Evolutionary conservation across 2,329 filamentous ascomycete genomes (phyloP).

Genomic region (Claviceps sp.): DNA sequence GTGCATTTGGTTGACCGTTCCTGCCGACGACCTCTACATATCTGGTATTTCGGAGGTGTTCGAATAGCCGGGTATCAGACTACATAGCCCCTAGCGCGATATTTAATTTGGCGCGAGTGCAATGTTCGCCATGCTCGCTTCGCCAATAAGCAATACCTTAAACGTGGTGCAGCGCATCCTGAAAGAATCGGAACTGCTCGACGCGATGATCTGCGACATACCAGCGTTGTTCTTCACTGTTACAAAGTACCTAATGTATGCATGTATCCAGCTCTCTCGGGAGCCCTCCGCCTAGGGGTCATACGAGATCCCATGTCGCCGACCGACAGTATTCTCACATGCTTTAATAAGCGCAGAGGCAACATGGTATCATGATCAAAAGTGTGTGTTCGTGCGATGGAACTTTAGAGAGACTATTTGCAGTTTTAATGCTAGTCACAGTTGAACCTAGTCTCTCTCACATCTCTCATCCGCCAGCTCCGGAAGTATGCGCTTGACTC

Average conservation of each 20-base stretch:
- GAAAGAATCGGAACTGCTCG: constrained; percentile 57
- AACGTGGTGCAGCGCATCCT: constrained; percentile 52
- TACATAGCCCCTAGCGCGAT: no score
- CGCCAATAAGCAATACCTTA: constrained; percentile 46
- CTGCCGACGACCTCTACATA: no score
- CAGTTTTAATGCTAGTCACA: constrained; percentile 19
- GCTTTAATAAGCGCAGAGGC: constrained; percentile 11
- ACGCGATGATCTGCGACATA: constrained; percentile 39
- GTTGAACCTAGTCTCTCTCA: constrained; percentile 18
- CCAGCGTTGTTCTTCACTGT: background rate
- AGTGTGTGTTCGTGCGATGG: constrained; percentile 16
- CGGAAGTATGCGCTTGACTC: constrained; percentile 13
- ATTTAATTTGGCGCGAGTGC: constrained; percentile 28
- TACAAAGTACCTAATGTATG: no score
- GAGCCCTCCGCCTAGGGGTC: background rate
- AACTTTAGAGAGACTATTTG: constrained; percentile 34
- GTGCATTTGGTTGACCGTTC: no score
- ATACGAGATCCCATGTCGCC: background rate
- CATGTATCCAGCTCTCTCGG: constrained; percentile 1
- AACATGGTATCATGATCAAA: constrained; percentile 5
- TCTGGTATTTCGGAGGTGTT: no score
- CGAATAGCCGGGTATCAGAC: no score
- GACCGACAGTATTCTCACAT: constrained; percentile 7
- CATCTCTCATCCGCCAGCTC: constrained; percentile 10
- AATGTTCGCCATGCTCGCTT: constrained; percentile 52